Evolutionary conservation across 1,139 yeast genomes (phyloP).

Genomic region (Kluyveromyces sp.): DNA sequence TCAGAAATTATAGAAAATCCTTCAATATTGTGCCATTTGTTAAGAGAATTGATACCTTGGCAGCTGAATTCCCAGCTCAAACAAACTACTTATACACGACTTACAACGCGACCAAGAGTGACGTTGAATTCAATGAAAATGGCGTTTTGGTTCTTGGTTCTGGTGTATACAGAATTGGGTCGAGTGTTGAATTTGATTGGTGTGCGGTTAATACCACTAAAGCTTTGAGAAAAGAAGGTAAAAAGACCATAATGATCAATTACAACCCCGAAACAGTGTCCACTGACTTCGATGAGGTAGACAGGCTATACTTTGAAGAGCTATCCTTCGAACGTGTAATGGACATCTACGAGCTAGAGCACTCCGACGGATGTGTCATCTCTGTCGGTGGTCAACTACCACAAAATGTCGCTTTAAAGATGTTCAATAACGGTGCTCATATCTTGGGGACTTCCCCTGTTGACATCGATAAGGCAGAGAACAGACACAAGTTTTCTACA

Average conservation of each 20-base stretch:
- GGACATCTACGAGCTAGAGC: slow-evolving; percentile 93
- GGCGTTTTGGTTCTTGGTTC: slow-evolving; percentile 96
- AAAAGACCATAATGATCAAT: slow-evolving; percentile 91
- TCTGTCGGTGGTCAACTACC: slow-evolving; percentile 98
- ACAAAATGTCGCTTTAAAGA: slow-evolving; percentile 84
- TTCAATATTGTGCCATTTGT: slow-evolving; percentile 86
- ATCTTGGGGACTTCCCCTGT: slow-evolving; percentile 92
- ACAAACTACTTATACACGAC: slow-evolving; percentile 96
- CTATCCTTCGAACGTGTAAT: slow-evolving; percentile 90
- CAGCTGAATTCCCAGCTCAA: slow-evolving; percentile 97
- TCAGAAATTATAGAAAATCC: slow-evolving; percentile 70
- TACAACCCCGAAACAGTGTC: slow-evolving; percentile 98
- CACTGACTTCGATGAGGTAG: slow-evolving; percentile 97
- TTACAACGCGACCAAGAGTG: slow-evolving; percentile 83
- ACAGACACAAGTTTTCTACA: slow-evolving; percentile 94
- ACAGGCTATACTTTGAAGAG: slow-evolving; percentile 92
- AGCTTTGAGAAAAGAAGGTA: slow-evolving; percentile 80
- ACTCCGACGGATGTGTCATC: slow-evolving; percentile 84
- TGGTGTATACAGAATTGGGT: slow-evolving; percentile 97
- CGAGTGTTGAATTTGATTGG: slow-evolving; percentile 99
- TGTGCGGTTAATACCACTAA: slow-evolving; percentile 97
- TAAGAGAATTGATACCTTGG: slow-evolving; percentile 92
- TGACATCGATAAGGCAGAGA: slow-evolving; percentile 95
- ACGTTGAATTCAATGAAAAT: slow-evolving; percentile 76
- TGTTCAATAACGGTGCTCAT: slow-evolving; percentile 79